Conservation (phyloP, 192 early-diverging fungal genomes). For the Dispira simplex region DNA sequence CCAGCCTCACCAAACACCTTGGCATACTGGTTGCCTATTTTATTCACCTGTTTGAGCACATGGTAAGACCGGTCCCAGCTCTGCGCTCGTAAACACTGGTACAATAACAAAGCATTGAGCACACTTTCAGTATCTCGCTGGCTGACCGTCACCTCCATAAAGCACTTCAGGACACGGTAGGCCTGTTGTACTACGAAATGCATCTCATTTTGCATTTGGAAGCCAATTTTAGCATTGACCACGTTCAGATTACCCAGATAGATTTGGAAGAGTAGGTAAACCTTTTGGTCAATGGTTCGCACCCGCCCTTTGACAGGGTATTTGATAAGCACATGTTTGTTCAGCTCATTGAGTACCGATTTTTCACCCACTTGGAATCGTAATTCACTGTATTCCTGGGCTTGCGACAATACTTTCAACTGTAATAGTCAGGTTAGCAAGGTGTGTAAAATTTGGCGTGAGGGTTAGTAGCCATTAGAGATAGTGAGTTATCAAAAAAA, state of each 20-base stretch:
- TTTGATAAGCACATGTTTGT: background rate
- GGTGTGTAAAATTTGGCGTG: background rate
- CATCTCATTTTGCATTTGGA: constrained; percentile 3
- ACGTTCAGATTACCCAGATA: background rate
- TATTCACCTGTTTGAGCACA: background rate
- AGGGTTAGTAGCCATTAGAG: too few relatives aligned
- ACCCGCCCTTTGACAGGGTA: constrained; percentile 2
- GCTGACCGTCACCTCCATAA: too few relatives aligned
- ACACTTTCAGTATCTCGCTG: too few relatives aligned
- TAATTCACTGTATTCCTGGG: background rate
- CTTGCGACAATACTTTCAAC: background rate
- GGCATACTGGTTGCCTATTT: constrained; percentile 7
- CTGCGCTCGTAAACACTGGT: constrained; percentile 1
- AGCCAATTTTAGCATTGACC: background rate
- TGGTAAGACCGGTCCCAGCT: constrained; percentile 4
- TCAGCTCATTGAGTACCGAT: background rate
- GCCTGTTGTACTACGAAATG: background rate
- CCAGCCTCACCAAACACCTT: background rate
- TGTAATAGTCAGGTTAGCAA: background rate
- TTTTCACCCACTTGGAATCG: constrained; percentile 7
- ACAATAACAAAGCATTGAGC: background rate
- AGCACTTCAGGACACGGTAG: constrained; percentile 1
- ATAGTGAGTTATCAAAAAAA: background rate
- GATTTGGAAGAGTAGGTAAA: constrained; percentile 3
- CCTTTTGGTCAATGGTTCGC: constrained; percentile 3